phyloP scores from a whole-genome alignment of 2,329 filamentous ascomycete genomes.

The Acephala macrosclerotiorum region DNA sequence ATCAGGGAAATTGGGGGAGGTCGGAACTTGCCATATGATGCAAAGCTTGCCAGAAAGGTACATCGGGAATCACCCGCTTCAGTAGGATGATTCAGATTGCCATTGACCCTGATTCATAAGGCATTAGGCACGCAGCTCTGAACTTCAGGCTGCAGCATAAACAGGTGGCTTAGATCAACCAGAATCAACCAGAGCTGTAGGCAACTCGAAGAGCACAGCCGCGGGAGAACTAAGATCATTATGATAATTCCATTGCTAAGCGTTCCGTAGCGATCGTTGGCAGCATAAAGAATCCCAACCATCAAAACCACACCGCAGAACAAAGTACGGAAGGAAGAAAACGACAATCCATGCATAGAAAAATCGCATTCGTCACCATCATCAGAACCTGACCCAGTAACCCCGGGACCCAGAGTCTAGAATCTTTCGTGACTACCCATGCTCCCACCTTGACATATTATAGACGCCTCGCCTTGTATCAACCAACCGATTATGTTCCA shows the following conservation, averaged over 20 bases:
- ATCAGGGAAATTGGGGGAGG: background rate
- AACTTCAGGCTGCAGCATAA: background rate
- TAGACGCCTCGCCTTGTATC: conserved; percentile 42
- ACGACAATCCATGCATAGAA: conserved; percentile 26
- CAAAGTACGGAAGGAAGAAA: conserved; percentile 26
- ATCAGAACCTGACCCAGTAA: conserved; percentile 22
- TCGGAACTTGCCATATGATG: background rate
- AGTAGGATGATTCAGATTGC: background rate
- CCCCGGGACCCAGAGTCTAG: conserved; percentile 8
- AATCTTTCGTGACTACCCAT: conserved; percentile 34
- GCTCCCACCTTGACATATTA: conserved; percentile 41
- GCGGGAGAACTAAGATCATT: conserved; percentile 25
- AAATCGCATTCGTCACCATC: conserved; percentile 12
- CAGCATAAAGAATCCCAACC: conserved; percentile 34
- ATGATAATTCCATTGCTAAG: conserved; percentile 31
- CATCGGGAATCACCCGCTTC: background rate
- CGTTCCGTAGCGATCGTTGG: conserved; percentile 36
- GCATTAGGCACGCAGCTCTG: background rate
- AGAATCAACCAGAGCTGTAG: background rate
- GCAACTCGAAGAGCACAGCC: no score
- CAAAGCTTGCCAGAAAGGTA: background rate
- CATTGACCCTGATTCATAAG: background rate
- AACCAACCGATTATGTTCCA: conserved; percentile 40
- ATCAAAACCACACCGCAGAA: conserved; percentile 30
- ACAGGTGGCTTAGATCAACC: background rate